Evolutionary conservation across 163 green algal species (phyloP).

Genomic region (Volvox carteri): DNA sequence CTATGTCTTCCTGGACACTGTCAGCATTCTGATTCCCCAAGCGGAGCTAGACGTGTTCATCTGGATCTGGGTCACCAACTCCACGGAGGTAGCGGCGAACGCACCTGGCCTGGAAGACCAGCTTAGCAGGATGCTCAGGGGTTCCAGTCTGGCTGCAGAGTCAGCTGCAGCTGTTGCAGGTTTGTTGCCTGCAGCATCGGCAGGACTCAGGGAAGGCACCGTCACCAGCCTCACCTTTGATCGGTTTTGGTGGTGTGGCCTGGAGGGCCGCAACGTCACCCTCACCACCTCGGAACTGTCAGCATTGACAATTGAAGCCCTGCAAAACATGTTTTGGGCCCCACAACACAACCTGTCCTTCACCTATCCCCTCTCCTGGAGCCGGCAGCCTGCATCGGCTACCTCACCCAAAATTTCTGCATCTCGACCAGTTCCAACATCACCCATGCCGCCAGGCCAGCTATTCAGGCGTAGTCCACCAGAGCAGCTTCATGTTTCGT

Average conservation of each 20-base stretch:
- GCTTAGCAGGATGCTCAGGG: not conserved
- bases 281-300: not conserved
- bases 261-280: not conserved
- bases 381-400: too few species aligned
- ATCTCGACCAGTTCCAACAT: too few species aligned
- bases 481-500: too few species aligned
- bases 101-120: not conserved
- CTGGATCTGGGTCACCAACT: not conserved
- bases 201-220: not conserved
- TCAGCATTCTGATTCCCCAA: constrained; percentile 5
- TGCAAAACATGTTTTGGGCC: too few species aligned
- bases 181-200: not conserved
- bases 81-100: not conserved
- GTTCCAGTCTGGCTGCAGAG: not conserved
- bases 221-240: not conserved
- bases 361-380: too few species aligned
- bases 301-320: too few species aligned
- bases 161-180: not conserved
- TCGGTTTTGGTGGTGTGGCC: not conserved
- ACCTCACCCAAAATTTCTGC: too few species aligned
- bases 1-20: not conserved
- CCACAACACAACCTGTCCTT: too few species aligned
- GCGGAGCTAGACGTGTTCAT: constrained; percentile 9
- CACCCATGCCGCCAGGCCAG: too few species aligned
- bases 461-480: too few species aligned